Evolutionary conservation across 1,139 yeast genomes (phyloP).

Genomic region (Zygosaccharomyces sapae): DNA sequence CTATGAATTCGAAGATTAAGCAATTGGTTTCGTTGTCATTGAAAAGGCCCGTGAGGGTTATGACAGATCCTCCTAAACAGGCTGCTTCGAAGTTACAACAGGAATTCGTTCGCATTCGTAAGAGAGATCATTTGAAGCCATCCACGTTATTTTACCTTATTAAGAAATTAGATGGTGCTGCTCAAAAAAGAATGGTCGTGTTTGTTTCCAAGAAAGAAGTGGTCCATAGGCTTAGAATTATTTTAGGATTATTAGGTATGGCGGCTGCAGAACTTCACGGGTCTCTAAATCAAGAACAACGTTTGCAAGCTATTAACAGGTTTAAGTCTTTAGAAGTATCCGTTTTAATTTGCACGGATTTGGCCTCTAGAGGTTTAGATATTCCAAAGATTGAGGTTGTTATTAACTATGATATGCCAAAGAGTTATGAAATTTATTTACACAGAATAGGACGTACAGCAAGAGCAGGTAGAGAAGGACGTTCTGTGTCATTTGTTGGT

Average conservation of each 20-base stretch:
- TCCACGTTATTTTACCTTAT: conserved; percentile 73
- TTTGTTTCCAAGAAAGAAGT: conserved; percentile 87
- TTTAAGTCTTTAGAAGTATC: conserved; percentile 83
- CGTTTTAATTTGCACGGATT: conserved; percentile 88
- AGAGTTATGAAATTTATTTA: conserved; percentile 79
- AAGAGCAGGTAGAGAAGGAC: conserved; percentile 97
- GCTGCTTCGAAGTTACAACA: conserved; percentile 84
- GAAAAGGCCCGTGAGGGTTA: conserved; percentile 84
- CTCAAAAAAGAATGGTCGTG: conserved; percentile 72
- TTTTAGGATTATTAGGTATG: conserved; percentile 82
- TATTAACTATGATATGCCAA: conserved; percentile 93
- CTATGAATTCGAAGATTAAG: conserved; percentile 92
- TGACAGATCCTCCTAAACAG: conserved; percentile 95
- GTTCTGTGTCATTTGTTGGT: conserved; percentile 88
- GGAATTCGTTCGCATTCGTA: conserved; percentile 91
- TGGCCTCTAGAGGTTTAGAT: conserved; percentile 99
- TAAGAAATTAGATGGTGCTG: conserved; percentile 57
- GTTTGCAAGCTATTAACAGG: conserved; percentile 75
- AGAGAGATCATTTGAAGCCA: conserved; percentile 78
- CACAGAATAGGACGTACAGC: conserved; percentile 99
- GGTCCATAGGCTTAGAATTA: conserved; percentile 80
- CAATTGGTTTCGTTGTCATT: conserved; percentile 82
- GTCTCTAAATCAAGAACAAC: conserved; percentile 90
- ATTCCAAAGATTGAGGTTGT: conserved; percentile 95
- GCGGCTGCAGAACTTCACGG: conserved; percentile 94